phyloP scores from a whole-genome alignment of 306 rosid genomes.

The Ormosia semicastrata region DNA sequence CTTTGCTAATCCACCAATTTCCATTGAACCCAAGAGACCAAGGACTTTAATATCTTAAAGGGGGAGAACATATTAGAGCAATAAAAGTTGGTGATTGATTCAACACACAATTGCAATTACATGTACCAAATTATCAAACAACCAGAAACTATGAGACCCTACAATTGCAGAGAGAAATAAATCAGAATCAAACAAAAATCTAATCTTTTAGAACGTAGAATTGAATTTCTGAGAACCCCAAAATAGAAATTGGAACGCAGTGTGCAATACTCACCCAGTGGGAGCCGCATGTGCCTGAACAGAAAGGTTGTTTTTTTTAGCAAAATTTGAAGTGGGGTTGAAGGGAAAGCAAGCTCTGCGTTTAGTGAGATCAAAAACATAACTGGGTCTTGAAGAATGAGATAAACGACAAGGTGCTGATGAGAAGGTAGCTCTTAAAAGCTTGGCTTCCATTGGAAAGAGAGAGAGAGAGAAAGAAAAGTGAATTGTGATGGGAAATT shows the following conservation, averaged over 20 bases:
- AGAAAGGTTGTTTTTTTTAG: slow-evolving; percentile 33
- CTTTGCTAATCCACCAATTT: not conserved
- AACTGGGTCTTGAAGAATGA: slow-evolving; percentile 26
- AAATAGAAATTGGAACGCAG: not conserved
- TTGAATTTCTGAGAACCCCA: not conserved
- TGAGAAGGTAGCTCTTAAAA: slow-evolving; percentile 34
- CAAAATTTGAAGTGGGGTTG: slow-evolving; percentile 17
- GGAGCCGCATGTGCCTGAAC: slow-evolving; percentile 38
- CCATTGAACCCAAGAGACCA: not conserved
- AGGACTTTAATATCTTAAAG: not conserved
- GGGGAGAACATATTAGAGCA: not conserved
- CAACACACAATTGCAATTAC: not conserved
- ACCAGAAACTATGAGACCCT: not conserved
- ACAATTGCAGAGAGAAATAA: not conserved
- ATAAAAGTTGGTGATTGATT: not conserved
- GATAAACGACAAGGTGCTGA: not conserved
- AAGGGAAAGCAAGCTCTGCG: slow-evolving; percentile 11
- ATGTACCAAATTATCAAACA: not conserved
- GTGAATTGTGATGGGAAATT: not conserved
- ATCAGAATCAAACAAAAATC: not conserved
- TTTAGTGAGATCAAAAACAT: slow-evolving; percentile 10
- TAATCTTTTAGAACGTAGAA: not conserved
- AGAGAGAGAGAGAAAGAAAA: not conserved
- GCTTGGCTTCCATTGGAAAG: slow-evolving; percentile 64
- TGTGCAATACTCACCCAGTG: slow-evolving; percentile 36